phyloP scores from a whole-genome alignment of 805 yeast species.

The Candida anglica region DNA sequence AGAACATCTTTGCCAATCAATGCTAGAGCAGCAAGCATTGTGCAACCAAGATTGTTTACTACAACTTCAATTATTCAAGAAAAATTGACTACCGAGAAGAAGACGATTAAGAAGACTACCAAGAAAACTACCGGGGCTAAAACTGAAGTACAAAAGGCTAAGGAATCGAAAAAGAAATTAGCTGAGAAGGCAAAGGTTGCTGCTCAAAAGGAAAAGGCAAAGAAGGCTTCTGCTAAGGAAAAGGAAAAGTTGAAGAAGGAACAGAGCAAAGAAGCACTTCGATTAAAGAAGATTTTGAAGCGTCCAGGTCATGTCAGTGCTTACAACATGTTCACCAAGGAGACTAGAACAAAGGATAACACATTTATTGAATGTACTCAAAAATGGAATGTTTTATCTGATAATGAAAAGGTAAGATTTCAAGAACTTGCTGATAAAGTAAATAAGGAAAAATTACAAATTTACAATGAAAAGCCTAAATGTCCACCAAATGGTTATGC shows the following conservation, averaged over 20 bases:
- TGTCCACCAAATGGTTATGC: slow-evolving; percentile 29
- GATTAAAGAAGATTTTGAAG: slow-evolving; percentile 7
- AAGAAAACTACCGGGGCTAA: slow-evolving; percentile 10
- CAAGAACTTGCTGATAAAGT: slow-evolving; percentile 20
- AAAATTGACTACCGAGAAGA: slow-evolving; percentile 4
- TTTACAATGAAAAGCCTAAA: slow-evolving; percentile 32
- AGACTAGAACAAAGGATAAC: slow-evolving; percentile 4
- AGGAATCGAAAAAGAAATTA: slow-evolving; percentile 10
- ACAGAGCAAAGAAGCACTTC: slow-evolving; percentile 5
- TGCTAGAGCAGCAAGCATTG: not conserved
- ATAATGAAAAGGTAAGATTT: slow-evolving; percentile 27
- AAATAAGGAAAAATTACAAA: no score
- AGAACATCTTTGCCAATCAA: not conserved
- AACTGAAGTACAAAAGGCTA: slow-evolving; percentile 7
- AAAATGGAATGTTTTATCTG: slow-evolving; percentile 23
- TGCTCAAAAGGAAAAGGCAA: slow-evolving; percentile 4
- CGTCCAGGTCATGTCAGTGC: not conserved
- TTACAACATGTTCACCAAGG: slow-evolving; percentile 1
- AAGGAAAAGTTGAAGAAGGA: slow-evolving; percentile 10
- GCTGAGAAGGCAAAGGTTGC: not conserved
- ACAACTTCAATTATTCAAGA: slow-evolving; percentile 1
- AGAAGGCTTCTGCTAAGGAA: slow-evolving; percentile 6
- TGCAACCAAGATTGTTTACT: slow-evolving; percentile 1
- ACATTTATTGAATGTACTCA: slow-evolving; percentile 13
- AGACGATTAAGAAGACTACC: slow-evolving; percentile 11